A percentile compares a stretch with the other conserved stretches of the same genome.
These are phyloP conservation scores for Sinapis alba DNA, from an alignment of 441 rosid genomes.

Conservation along the genomic window DNA sequence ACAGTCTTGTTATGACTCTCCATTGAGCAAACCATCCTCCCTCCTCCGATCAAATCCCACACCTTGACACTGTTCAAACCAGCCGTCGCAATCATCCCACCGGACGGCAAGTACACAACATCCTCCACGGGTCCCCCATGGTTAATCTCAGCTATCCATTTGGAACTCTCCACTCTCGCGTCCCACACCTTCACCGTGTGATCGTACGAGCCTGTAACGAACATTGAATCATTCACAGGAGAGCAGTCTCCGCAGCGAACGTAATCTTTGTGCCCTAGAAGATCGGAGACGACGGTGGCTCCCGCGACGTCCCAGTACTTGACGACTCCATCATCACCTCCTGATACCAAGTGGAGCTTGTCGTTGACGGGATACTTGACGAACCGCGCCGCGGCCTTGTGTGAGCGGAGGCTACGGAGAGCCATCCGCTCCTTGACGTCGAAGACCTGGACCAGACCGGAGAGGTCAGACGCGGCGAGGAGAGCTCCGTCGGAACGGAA, in stretches of 20 bases:
- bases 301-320: slow-evolving; percentile 95
- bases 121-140: slow-evolving; percentile 87
- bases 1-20: slow-evolving; percentile 95
- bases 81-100: slow-evolving; percentile 77
- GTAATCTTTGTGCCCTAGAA: slow-evolving; percentile 84
- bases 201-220: slow-evolving; percentile 89
- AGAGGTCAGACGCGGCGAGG: slow-evolving; percentile 75
- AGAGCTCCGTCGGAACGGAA: slow-evolving; percentile 79
- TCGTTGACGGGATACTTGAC: slow-evolving; percentile 75
- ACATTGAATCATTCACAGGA: slow-evolving; percentile 62
- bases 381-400: slow-evolving; percentile 72
- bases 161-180: slow-evolving; percentile 60
- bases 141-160: slow-evolving; percentile 64
- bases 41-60: slow-evolving; percentile 92
- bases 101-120: slow-evolving; percentile 82
- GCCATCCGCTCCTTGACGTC: slow-evolving; percentile 69
- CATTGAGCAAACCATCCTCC: slow-evolving; percentile 76
- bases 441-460: slow-evolving; percentile 75
- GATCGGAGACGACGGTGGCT: slow-evolving; percentile 58
- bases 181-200: slow-evolving; percentile 94
- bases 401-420: slow-evolving; percentile 82
- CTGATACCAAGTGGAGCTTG: slow-evolving; percentile 85
- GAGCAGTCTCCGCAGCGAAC: slow-evolving; percentile 88
- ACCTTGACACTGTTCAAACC: slow-evolving; percentile 84
- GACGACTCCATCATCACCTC: slow-evolving; percentile 85